Base-by-base conservation (phyloP, 495 filamentous ascomycete genomes). In the Cercophora scortea region DNA sequence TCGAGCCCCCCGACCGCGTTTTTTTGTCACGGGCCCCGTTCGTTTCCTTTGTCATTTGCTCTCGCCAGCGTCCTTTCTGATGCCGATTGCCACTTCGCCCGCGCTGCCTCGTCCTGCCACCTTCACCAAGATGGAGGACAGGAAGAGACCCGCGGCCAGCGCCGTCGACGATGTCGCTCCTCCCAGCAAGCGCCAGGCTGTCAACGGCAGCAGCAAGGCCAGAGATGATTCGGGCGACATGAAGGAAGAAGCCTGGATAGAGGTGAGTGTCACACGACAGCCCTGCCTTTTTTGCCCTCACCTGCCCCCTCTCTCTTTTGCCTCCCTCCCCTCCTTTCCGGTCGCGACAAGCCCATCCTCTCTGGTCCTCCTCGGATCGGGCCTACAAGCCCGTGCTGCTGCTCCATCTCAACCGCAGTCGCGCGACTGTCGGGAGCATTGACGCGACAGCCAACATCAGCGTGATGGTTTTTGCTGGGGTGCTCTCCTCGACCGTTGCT, bases 61-160 rank as follows among this genome's bases (percentile, higher is more conserved):
- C 59, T 56, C 61, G 52, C 57, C 52, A 51, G 58, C 48, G 55
- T 54, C 42, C 64, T 61, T 77, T 83, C 85, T 87, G 75, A 89
- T 89, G 87, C 85, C 85, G 82, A 77, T 85, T 79, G 78, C 83
- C 70, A 85, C 87, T 73, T 79, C 81, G 67, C 77, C 84, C 69
- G 77, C 85, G 71, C 71, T 76, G 76, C 79, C 87, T 78, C 79
- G 81, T 74, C 78, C 83, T 65, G 74, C 76, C 68, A 71, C 70
- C 67, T 66, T 74, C 70, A 76, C 84, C 80, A 95, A 90, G 80
- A 95, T 95, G 90, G 90, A 96, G 77, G 89, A 95, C 77, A 89
- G 90, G 82, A 96, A 95, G 78, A 82, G 90, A 81, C 84, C 88
- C 60, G 86, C 89, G 56, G 74, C 81, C 50, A 72, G 76, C 65